Conservation (phyloP, 805 yeast genomes). For the Suhomyces sp. region DNA sequence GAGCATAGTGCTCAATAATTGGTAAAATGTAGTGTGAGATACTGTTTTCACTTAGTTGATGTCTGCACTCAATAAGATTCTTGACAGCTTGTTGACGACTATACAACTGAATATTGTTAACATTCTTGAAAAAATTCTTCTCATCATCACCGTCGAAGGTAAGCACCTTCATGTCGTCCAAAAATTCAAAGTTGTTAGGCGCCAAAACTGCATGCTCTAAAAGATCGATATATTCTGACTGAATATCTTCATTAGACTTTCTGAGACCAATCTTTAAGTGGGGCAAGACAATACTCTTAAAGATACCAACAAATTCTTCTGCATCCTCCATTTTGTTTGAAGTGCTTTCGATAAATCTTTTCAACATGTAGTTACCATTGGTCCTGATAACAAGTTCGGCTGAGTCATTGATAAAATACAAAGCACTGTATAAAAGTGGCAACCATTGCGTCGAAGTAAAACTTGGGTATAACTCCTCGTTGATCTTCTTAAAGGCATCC, state of each 20-base stretch:
- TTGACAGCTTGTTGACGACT: conserved; percentile 83
- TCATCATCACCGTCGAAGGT: conserved; percentile 64
- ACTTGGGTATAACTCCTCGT: conserved; percentile 47
- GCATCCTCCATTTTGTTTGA: conserved; percentile 26
- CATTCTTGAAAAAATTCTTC: conserved; percentile 72
- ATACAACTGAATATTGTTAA: conserved; percentile 79
- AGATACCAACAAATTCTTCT: conserved; percentile 30
- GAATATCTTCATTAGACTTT: conserved; percentile 52
- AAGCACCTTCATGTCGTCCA: conserved; percentile 65
- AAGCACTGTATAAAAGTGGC: conserved; percentile 66
- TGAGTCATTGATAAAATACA: conserved; percentile 72
- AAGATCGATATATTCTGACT: conserved; percentile 67
- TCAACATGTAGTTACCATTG: conserved; percentile 64
- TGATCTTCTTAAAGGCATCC: conserved; percentile 61
- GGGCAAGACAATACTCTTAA: conserved; percentile 61
- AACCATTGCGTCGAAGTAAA: conserved; percentile 66
- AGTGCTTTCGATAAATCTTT: conserved; percentile 60
- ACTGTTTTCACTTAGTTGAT: conserved; percentile 48
- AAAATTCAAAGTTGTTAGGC: conserved; percentile 43
- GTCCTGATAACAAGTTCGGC: conserved; percentile 78
- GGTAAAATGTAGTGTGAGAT: conserved; percentile 83
- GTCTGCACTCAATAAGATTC: conserved; percentile 51
- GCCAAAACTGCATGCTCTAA: conserved; percentile 59
- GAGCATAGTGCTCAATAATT: conserved; percentile 75
- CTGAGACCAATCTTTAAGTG: conserved; percentile 65